Evolutionary conservation across 169 alveolate species (phyloP).

Genomic region (Plasmodium inui): DNA sequence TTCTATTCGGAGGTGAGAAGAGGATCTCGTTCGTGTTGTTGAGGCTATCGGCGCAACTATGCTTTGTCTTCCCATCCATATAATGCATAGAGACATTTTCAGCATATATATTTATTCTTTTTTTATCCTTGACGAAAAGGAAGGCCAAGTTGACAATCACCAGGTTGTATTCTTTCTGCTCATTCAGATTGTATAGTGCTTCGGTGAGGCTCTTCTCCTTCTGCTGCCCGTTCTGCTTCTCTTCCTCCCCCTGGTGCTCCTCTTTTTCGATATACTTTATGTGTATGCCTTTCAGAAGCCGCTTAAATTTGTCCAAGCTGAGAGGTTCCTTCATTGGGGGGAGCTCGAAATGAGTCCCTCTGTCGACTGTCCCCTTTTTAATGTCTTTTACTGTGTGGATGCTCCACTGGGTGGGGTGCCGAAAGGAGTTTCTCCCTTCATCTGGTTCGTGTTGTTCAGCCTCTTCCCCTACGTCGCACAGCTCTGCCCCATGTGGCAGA

Average conservation of each 20-base stretch:
- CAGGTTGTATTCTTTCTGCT: conserved; percentile 20
- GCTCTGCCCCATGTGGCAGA: neutral
- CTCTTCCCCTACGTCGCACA: neutral
- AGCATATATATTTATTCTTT: conserved; percentile 16
- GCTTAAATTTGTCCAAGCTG: neutral
- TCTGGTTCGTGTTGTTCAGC: neutral
- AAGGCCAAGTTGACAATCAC: conserved; percentile 28
- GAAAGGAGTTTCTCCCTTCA: neutral
- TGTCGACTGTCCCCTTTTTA: conserved; percentile 3
- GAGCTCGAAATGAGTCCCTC: neutral
- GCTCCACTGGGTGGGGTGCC: neutral
- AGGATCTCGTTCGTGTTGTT: neutral
- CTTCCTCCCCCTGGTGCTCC: neutral
- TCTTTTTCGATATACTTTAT: conserved; percentile 41
- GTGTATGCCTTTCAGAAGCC: conserved; percentile 1
- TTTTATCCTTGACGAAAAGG: conserved; percentile 29
- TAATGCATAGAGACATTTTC: neutral
- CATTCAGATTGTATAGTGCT: conserved; percentile 19
- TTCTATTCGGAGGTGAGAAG: neutral
- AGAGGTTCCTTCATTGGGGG: neutral
- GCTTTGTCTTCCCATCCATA: neutral
- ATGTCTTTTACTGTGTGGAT: conserved; percentile 17
- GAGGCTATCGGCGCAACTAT: neutral
- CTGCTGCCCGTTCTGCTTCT: neutral
- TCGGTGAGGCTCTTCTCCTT: neutral